Conservation (phyloP, 1,284 basidiomycete genomes). For the Tremellales sp. region DNA sequence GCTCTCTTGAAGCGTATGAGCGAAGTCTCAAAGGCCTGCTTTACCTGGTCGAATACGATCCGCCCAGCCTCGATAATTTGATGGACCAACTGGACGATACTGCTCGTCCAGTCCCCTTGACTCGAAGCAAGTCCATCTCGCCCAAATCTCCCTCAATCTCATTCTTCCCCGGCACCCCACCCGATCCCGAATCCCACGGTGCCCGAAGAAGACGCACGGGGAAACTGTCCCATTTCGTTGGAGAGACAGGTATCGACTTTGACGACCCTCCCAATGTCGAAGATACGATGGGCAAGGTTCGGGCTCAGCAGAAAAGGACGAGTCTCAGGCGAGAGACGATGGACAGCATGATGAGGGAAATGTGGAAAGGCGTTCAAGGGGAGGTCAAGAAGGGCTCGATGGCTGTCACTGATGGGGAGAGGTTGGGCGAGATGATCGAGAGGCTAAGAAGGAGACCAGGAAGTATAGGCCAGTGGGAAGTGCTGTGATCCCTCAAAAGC, state of each 20-base stretch:
- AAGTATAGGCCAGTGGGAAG: too few species aligned
- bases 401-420: conserved; percentile 11
- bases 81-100: conserved; percentile 25
- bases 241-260: conserved; percentile 19
- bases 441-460: too few species aligned
- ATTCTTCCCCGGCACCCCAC: not conserved
- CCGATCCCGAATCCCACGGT: conserved; percentile 5
- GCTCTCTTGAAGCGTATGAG: conserved; percentile 17
- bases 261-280: conserved; percentile 3
- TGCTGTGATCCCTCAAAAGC: too few species aligned
- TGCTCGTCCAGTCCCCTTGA: too few species aligned
- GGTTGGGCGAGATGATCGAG: conserved; percentile 22
- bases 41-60: conserved; percentile 32
- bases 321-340: conserved; percentile 20
- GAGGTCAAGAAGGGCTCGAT: conserved; percentile 20
- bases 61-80: conserved; percentile 19
- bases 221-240: conserved; percentile 33
- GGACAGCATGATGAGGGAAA: conserved; percentile 31
- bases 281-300: not conserved
- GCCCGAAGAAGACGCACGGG: conserved; percentile 17
- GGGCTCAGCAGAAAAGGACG: not conserved
- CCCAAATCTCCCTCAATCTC: not conserved
- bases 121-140: not conserved
- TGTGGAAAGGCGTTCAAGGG: conserved; percentile 28
- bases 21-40: conserved; percentile 27